Percentiles rank a stretch among this genome's conserved stretches.
phyloP scores from a whole-genome alignment of 2,329 filamentous ascomycete genomes.

The Emergomyces africanus region DNA sequence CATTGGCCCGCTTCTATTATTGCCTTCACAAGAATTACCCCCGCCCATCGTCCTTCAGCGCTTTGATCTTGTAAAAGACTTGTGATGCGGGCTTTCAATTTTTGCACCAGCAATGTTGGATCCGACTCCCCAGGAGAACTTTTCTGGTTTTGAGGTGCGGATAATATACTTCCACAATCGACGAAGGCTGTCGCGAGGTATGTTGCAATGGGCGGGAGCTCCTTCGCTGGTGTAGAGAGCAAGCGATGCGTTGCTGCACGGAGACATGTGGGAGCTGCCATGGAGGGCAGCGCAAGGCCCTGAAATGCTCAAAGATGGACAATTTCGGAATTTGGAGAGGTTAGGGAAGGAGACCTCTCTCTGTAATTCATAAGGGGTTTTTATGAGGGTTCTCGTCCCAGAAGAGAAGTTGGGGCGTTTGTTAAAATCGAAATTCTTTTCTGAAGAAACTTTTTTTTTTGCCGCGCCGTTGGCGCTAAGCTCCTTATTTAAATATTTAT shows the following conservation, averaged over 20 bases:
- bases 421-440: not conserved
- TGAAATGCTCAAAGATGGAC: not conserved
- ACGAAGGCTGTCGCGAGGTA: constrained; percentile 48
- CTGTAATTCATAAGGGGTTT: not conserved
- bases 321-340: not conserved
- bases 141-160: constrained; percentile 45
- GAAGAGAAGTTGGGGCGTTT: not conserved
- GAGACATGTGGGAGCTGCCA: constrained; percentile 24
- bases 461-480: not conserved
- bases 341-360: not conserved
- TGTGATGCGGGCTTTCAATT: constrained; percentile 64
- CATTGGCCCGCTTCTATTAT: constrained; percentile 71
- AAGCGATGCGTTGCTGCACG: constrained; percentile 40
- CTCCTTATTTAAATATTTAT: not conserved
- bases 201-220: constrained; percentile 62
- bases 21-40: constrained; percentile 66
- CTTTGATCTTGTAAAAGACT: constrained; percentile 67
- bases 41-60: constrained; percentile 62
- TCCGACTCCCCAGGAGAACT: constrained; percentile 53
- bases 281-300: constrained; percentile 1
- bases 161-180: constrained; percentile 48
- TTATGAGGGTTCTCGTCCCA: not conserved
- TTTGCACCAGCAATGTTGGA: constrained; percentile 59
- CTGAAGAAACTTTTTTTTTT: not conserved
- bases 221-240: constrained; percentile 55